Evolutionary conservation across 2,329 filamentous ascomycete genomes (phyloP).

Genomic region (Aquanectria penicillioides): DNA sequence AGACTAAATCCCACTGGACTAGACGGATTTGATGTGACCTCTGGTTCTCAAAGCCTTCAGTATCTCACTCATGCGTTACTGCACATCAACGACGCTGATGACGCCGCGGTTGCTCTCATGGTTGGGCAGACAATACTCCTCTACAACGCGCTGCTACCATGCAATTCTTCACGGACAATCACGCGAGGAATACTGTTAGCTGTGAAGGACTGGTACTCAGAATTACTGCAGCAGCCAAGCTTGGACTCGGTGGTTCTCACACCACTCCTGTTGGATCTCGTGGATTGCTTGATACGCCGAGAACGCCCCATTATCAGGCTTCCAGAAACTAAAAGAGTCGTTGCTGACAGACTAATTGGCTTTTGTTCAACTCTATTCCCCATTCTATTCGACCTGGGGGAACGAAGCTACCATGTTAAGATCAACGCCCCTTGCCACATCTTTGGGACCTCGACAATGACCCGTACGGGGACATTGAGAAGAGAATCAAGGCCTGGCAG

Average conservation of each 20-base stretch:
- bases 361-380: constrained; percentile 20
- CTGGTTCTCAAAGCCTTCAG: constrained; percentile 7
- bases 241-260: constrained; percentile 23
- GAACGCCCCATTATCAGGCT: constrained; percentile 19
- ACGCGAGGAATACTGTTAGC: constrained; percentile 3
- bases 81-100: background rate
- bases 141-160: constrained; percentile 17
- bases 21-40: background rate
- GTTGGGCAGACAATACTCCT: constrained; percentile 20
- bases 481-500: constrained; percentile 12
- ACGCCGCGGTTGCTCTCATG: constrained; percentile 10
- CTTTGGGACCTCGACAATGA: background rate
- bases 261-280: constrained; percentile 22
- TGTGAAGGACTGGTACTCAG: constrained; percentile 17
- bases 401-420: constrained; percentile 15
- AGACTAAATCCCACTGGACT: background rate
- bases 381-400: constrained; percentile 23
- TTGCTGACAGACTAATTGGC: constrained; percentile 25
- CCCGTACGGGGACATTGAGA: constrained; percentile 20
- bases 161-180: constrained; percentile 7
- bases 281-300: constrained; percentile 25
- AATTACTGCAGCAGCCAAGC: constrained; percentile 5
- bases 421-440: background rate
- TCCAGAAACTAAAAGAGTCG: background rate
- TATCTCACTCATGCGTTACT: background rate